Evolutionary conservation across 2,329 filamentous ascomycete species (phyloP), one percentile per base, ranked within the genome.

Genomic region (Xylariaceae sp.): DNA sequence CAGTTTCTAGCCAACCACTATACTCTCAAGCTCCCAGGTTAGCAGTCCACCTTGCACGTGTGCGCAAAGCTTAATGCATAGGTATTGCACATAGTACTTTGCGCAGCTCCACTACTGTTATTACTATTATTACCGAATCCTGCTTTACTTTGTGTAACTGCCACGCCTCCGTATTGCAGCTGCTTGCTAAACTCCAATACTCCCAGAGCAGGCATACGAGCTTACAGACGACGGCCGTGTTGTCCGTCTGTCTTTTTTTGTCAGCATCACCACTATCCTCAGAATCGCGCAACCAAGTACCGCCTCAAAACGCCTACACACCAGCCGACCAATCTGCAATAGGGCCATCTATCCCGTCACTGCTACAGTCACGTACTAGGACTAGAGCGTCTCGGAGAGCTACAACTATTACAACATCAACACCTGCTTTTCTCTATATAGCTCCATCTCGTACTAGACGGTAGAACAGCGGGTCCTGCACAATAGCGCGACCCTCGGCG

Each of bases 401-500:
- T 12, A 34, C 33, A 29, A 21, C 53, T 4, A 33, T 40, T 26
- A n/a, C 41, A 36, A 16, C 48, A 56, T 34, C 17, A n/a, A 36
- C 16, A 34, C 21, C 14, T 43, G 11, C 21, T n/a, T 56, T 8
- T 57, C 40, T 17, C 21, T 53, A 45, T 19, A 29, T 57, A 53
- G 49, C 21, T 54, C 24, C 44, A 28, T 37, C 24, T 37, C 17
- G 33, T 50, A 45, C 34, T 49, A 44, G 36, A 41, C 34, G 53
- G 44, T 36, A 31, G 36, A 41, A 71, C 72, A 47, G 40, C 24
- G 45, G 58, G 54, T 48, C 58, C 31, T 41, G 36, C 34, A 49
- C 46, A 74, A 69, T 71, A 70, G 67, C 71, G 69, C 74, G 71
- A 73, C 73, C 70, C 66, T 71, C 64, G 67, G 65, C 62, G 67